Conservation (phyloP, 1,284 basidiomycete species). For the Marasmius fiardii region DNA sequence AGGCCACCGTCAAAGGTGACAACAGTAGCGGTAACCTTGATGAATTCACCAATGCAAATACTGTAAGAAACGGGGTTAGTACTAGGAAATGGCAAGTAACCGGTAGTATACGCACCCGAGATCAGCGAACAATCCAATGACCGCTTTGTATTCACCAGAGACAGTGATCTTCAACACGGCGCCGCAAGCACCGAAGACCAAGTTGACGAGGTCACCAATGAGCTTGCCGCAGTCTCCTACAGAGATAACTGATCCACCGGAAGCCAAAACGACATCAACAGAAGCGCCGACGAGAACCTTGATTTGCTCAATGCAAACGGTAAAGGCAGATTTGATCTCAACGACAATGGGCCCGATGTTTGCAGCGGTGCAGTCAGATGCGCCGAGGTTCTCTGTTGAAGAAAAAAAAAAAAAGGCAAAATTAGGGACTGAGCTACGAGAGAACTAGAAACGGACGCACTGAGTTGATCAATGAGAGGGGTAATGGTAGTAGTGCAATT, state of each 20-base stretch:
- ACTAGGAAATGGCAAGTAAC: too few species aligned
- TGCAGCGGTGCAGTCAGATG: constrained; percentile 1
- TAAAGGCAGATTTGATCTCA: constrained; percentile 7
- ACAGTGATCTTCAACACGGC: not conserved
- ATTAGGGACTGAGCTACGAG: too few species aligned
- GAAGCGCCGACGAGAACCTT: constrained; percentile 3
- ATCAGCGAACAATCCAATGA: not conserved
- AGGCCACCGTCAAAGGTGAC: not conserved
- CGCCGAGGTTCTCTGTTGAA: not conserved
- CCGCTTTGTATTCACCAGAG: not conserved
- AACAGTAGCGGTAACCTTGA: not conserved
- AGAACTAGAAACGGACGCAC: not conserved
- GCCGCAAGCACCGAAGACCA: not conserved
- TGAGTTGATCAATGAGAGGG: not conserved
- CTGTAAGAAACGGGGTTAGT: not conserved
- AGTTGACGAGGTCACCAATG: constrained; percentile 1
- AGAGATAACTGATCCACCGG: constrained; percentile 3
- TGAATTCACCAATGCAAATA: not conserved
- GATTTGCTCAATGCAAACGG: constrained; percentile 5
- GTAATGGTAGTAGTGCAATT: not conserved
- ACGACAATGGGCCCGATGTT: constrained; percentile 7
- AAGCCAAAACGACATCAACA: constrained; percentile 5
- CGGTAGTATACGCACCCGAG: not conserved
- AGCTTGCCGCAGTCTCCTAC: constrained; percentile 6
- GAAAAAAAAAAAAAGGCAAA: not conserved